Evolutionary conservation across 2,329 filamentous ascomycete species (phyloP).

Genomic region (Byssoonygena ceratinophila): DNA sequence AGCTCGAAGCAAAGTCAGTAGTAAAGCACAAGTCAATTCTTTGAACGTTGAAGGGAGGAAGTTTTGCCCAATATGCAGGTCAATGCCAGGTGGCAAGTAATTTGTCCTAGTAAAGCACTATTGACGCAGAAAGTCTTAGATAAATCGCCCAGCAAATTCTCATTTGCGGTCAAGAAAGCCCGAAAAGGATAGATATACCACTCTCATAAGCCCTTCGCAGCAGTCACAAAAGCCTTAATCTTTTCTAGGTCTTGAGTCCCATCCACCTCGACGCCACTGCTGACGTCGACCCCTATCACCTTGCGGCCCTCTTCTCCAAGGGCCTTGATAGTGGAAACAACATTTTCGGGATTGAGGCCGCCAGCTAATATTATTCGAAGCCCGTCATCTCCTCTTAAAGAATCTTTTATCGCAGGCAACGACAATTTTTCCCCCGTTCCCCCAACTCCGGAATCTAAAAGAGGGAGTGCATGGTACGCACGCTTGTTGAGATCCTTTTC

Average conservation of each 20-base stretch:
- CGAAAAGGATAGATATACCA: slow-evolving; percentile 16
- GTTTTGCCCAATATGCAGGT: background rate
- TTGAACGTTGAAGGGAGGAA: background rate
- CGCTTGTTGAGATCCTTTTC: slow-evolving; percentile 61
- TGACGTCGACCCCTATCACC: slow-evolving; percentile 80
- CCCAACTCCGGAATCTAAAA: slow-evolving; percentile 79
- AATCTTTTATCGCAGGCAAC: slow-evolving; percentile 54
- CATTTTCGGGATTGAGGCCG: slow-evolving; percentile 70
- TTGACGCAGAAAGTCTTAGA: background rate
- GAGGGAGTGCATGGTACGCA: slow-evolving; percentile 70
- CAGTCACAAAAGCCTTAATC: slow-evolving; percentile 69
- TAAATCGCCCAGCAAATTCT: background rate
- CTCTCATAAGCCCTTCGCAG: slow-evolving; percentile 49
- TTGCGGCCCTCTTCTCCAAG: slow-evolving; percentile 51
- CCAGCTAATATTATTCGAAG: slow-evolving; percentile 73
- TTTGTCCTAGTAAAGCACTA: background rate
- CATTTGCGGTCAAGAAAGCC: background rate
- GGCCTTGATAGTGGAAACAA: slow-evolving; percentile 53
- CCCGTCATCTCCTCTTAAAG: slow-evolving; percentile 57
- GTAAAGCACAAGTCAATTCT: background rate
- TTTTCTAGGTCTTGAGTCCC: slow-evolving; percentile 71
- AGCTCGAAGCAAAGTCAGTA: background rate
- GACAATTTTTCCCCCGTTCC: slow-evolving; percentile 71
- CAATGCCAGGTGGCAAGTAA: background rate
- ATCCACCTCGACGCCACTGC: slow-evolving; percentile 79